Evolutionary conservation across 805 yeast genomes (phyloP).

Genomic region (Metschnikowia colocasiae): DNA sequence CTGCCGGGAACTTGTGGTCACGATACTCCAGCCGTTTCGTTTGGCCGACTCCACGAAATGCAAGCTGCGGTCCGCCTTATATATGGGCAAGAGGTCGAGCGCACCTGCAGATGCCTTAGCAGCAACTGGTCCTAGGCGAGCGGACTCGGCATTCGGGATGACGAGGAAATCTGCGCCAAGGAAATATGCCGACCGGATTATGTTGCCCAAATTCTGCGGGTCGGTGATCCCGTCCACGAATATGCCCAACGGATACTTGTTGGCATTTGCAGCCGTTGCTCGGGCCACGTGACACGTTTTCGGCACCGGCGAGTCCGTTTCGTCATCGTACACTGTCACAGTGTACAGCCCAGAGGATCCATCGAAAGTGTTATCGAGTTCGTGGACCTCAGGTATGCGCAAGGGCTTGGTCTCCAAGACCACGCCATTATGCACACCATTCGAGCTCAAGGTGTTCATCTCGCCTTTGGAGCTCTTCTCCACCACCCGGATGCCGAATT

Average conservation of each 20-base stretch:
- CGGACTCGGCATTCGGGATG: slow-evolving; percentile 64
- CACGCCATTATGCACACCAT: slow-evolving; percentile 78
- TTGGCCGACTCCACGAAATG: slow-evolving; percentile 55
- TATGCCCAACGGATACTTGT: slow-evolving; percentile 58
- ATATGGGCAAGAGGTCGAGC: slow-evolving; percentile 65
- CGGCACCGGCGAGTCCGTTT: neutral
- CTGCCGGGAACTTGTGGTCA: slow-evolving; percentile 52
- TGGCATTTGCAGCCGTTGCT: slow-evolving; percentile 14
- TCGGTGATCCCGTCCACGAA: slow-evolving; percentile 78
- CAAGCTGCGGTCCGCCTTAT: slow-evolving; percentile 54
- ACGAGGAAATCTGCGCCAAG: slow-evolving; percentile 80
- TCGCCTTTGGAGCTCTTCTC: slow-evolving; percentile 44
- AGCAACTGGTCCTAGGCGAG: slow-evolving; percentile 73
- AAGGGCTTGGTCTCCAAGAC: slow-evolving; percentile 66
- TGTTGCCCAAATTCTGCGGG: slow-evolving; percentile 85
- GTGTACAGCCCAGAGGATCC: slow-evolving; percentile 19
- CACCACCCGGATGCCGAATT: slow-evolving; percentile 36
- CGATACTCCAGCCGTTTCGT: slow-evolving; percentile 65
- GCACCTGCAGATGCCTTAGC: slow-evolving; percentile 85
- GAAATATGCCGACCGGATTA: slow-evolving; percentile 73
- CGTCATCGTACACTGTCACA: slow-evolving; percentile 16
- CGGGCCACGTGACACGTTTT: slow-evolving; percentile 18
- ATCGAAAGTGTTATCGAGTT: slow-evolving; percentile 25
- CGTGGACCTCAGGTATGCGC: slow-evolving; percentile 26
- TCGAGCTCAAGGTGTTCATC: slow-evolving; percentile 55